These are phyloP conservation scores for Fusarium sp. DNA, from an alignment of 2,329 filamentous ascomycete species.

Conservation along the genomic window DNA sequence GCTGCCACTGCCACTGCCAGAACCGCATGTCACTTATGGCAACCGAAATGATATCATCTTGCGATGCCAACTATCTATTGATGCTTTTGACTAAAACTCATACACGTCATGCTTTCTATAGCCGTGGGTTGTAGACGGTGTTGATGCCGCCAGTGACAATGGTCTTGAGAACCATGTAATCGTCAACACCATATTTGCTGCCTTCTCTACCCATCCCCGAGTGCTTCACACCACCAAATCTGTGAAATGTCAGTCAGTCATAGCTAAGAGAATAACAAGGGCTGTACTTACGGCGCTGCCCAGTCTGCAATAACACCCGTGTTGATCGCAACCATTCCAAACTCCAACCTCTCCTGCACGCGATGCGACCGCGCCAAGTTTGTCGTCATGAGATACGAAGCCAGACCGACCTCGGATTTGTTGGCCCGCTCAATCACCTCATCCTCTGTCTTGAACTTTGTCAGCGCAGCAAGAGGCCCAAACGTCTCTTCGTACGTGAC, in stretches of 20 bases:
- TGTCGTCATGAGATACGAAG: conserved; percentile 76
- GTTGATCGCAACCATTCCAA: conserved; percentile 76
- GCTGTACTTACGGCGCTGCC: conserved; percentile 41
- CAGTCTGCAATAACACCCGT: conserved; percentile 57
- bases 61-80: background rate
- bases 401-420: conserved; percentile 70
- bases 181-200: conserved; percentile 69
- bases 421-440: conserved; percentile 70
- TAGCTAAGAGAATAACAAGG: too few relatives aligned
- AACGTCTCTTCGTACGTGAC: conserved; percentile 72
- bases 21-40: background rate
- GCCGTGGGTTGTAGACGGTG: conserved; percentile 11
- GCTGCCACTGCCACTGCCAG: conserved; percentile 2
- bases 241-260: conserved; percentile 29
- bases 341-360: conserved; percentile 73
- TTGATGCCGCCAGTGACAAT: conserved; percentile 56
- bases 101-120: conserved; percentile 5
- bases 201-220: conserved; percentile 71
- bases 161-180: conserved; percentile 67
- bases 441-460: conserved; percentile 73
- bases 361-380: conserved; percentile 73
- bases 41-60: background rate
- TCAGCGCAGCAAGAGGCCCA: conserved; percentile 71
- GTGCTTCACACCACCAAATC: conserved; percentile 71
- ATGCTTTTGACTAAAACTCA: background rate